These are phyloP conservation scores for Solanum infundibuliforme DNA, from an alignment of 257 asterid species.

Conservation along the genomic window DNA sequence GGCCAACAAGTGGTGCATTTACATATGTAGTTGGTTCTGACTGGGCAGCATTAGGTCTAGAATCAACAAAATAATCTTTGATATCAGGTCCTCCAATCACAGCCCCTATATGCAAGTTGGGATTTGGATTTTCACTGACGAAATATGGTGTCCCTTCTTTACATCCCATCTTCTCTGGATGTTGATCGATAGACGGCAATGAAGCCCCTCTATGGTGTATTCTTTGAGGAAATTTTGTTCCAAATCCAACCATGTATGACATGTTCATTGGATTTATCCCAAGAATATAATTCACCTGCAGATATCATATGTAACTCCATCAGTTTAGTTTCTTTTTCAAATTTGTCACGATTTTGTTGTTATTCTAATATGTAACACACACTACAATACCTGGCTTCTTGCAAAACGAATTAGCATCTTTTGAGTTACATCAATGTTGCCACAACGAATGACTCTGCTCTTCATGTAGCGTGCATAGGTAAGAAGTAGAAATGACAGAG, in stretches of 20 bases:
- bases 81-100: conserved; percentile 49
- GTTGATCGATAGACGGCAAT: conserved; percentile 25
- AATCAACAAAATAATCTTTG: conserved; percentile 33
- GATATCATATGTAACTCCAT: not conserved
- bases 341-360: not conserved
- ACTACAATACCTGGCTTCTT: conserved; percentile 30
- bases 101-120: conserved; percentile 37
- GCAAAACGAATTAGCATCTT: conserved; percentile 37
- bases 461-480: conserved; percentile 84
- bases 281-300: conserved; percentile 43
- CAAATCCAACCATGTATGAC: conserved; percentile 48
- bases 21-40: conserved; percentile 41
- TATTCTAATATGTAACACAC: not conserved
- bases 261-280: conserved; percentile 41
- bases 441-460: conserved; percentile 37
- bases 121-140: conserved; percentile 18
- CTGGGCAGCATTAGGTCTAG: conserved; percentile 26
- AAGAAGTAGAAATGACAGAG: conserved; percentile 58
- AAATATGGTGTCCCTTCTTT: conserved; percentile 40
- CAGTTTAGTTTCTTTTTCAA: not conserved
- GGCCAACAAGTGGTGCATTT: conserved; percentile 40
- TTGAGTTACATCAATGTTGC: conserved; percentile 27
- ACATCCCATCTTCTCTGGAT: conserved; percentile 35
- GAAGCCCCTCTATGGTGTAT: conserved; percentile 46
- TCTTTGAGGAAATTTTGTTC: conserved; percentile 27